Evolutionary conservation across 163 green algal species (phyloP).

Genomic region (Trebouxiophyceae sp.): DNA sequence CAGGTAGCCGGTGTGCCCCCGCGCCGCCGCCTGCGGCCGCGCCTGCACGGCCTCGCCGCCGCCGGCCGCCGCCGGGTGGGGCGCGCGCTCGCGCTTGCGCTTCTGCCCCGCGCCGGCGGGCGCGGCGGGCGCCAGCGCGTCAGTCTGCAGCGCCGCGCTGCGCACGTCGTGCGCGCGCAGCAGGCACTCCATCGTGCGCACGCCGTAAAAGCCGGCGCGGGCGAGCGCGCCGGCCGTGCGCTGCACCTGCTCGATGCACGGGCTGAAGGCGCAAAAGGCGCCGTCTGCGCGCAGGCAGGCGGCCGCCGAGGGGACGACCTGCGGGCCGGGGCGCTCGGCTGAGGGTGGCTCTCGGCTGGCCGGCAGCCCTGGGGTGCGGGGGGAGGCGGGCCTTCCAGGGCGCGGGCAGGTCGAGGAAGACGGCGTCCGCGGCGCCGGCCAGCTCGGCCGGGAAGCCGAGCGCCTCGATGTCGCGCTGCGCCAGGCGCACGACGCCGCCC

Average conservation of each 20-base stretch:
- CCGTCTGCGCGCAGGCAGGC: constrained; percentile 64
- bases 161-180: constrained; percentile 65
- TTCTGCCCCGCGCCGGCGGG: not conserved
- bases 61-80: not conserved
- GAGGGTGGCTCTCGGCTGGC: no score
- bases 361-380: no score
- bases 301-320: constrained; percentile 62
- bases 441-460: constrained; percentile 78
- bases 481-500: constrained; percentile 36
- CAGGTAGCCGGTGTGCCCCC: constrained; percentile 66
- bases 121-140: not conserved
- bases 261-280: constrained; percentile 91
- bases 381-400: constrained; percentile 62
- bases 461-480: constrained; percentile 79
- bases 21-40: constrained; percentile 27
- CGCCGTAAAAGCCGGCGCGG: constrained; percentile 50
- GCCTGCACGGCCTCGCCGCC: constrained; percentile 12
- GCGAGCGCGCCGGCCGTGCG: constrained; percentile 45
- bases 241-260: constrained; percentile 87
- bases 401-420: constrained; percentile 94
- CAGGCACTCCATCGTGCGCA: constrained; percentile 78
- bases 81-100: not conserved
- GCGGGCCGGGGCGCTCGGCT: no score
- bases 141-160: not conserved
- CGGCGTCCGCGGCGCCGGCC: constrained; percentile 61